Percentiles rank a stretch among this genome's conserved stretches.
These are phyloP conservation scores for Heimioporus punctisporus DNA, from an alignment of 1,284 basidiomycete genomes.

Conservation along the genomic window DNA sequence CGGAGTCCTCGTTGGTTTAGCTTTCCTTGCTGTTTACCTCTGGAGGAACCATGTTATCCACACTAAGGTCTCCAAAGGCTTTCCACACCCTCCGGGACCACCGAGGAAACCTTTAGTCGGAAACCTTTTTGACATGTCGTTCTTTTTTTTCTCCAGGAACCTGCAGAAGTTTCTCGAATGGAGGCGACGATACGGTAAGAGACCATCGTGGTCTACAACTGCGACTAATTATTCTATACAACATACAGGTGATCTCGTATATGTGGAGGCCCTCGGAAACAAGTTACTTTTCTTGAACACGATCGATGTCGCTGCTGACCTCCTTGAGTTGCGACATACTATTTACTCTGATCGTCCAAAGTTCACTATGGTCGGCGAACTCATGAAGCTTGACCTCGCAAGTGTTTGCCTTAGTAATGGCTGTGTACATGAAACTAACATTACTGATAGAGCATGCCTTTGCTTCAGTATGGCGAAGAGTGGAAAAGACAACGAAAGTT, in stretches of 20 bases:
- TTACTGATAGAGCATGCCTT: slow-evolving; percentile 25
- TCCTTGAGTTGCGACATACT: slow-evolving; percentile 33
- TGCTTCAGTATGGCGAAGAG: slow-evolving; percentile 24
- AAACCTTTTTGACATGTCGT: slow-evolving; percentile 12
- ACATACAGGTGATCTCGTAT: slow-evolving; percentile 27
- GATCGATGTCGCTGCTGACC: slow-evolving; percentile 30
- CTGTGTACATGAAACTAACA: too few species aligned
- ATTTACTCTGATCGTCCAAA: slow-evolving; percentile 38
- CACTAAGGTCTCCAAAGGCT: slow-evolving; percentile 8
- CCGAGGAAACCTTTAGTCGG: slow-evolving; percentile 5
- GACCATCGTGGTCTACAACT: neutral
- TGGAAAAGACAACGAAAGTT: slow-evolving; percentile 28
- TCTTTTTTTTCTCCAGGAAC: neutral
- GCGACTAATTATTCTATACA: neutral
- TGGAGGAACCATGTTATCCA: slow-evolving; percentile 2
- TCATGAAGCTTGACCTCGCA: slow-evolving; percentile 36
- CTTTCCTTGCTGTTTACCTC: slow-evolving; percentile 2
- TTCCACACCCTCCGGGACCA: slow-evolving; percentile 11
- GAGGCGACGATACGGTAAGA: slow-evolving; percentile 13
- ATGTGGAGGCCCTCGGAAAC: slow-evolving; percentile 29
- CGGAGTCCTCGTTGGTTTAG: neutral
- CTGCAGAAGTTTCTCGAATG: slow-evolving; percentile 14
- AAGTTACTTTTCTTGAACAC: slow-evolving; percentile 36
- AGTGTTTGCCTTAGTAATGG: neutral
- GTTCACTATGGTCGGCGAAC: slow-evolving; percentile 37